Percentiles rank a stretch among this genome's conserved stretches.
Conservation (phyloP, 139 green algal species). For the Gonium pectorale region DNA sequence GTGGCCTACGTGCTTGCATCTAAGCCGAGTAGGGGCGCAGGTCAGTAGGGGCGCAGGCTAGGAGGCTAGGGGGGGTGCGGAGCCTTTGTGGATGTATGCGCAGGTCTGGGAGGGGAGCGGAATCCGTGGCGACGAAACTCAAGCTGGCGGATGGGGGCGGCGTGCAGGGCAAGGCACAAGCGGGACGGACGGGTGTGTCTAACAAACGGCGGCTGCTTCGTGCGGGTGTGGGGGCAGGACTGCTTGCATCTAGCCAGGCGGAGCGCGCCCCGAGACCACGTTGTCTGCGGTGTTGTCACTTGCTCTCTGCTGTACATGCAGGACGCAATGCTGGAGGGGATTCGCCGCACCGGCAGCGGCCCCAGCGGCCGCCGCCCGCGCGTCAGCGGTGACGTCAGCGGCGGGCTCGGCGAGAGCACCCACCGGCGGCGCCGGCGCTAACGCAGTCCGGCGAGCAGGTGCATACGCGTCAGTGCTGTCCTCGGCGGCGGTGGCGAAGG, state of each 20-base stretch:
- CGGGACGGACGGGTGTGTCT: background rate
- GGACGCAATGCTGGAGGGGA: slow-evolving; percentile 25
- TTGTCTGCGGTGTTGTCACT: background rate
- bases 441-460: too few species aligned
- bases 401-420: too few species aligned
- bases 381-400: too few species aligned
- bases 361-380: too few species aligned
- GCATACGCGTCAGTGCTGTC: too few species aligned
- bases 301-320: background rate
- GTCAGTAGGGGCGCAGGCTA: background rate
- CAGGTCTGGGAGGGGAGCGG: too few species aligned
- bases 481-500: too few species aligned
- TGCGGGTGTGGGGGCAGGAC: background rate
- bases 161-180: background rate
- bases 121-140: too few species aligned
- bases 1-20: background rate
- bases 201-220: background rate
- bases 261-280: background rate
- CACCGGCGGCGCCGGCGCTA: too few species aligned
- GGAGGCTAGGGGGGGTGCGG: background rate
- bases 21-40: too few species aligned
- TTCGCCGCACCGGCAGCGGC: slow-evolving; percentile 14
- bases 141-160: background rate
- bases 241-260: background rate
- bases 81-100: too few species aligned